A percentile compares a stretch with the other conserved stretches of the same genome.
These are phyloP conservation scores for Colletotrichum sp. DNA, from an alignment of 2,329 filamentous ascomycete species.

Conservation along the genomic window DNA sequence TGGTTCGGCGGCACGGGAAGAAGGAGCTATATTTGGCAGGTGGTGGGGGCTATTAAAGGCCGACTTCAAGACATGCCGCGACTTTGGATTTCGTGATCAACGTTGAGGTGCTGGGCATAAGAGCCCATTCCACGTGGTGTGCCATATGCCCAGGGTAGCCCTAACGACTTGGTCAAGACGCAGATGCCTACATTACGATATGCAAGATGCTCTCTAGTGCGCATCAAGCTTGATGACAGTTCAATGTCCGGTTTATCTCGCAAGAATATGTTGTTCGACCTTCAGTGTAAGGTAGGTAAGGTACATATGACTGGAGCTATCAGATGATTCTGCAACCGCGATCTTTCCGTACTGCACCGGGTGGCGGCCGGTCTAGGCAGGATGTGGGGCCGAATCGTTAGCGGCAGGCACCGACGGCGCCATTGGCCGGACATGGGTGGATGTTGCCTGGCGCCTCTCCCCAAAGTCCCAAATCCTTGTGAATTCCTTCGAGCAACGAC, in stretches of 20 bases:
- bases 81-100: background rate
- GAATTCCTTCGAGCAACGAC: background rate
- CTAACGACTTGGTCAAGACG: too few relatives aligned
- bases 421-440: background rate
- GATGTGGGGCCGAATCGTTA: background rate
- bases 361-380: background rate
- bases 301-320: too few relatives aligned
- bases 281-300: too few relatives aligned
- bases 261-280: too few relatives aligned
- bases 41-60: background rate
- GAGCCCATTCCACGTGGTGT: background rate
- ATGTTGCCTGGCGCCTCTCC: background rate
- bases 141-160: too few relatives aligned
- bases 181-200: too few relatives aligned
- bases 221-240: too few relatives aligned
- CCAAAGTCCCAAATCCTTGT: background rate
- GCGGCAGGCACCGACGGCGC: background rate
- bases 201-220: too few relatives aligned
- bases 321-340: background rate
- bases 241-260: too few relatives aligned
- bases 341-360: background rate
- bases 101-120: background rate
- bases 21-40: background rate
- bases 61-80: accelerated
- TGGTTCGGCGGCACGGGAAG: background rate